Base-by-base conservation (phyloP, 805 yeast genomes). In the Nematodospora valgi region DNA sequence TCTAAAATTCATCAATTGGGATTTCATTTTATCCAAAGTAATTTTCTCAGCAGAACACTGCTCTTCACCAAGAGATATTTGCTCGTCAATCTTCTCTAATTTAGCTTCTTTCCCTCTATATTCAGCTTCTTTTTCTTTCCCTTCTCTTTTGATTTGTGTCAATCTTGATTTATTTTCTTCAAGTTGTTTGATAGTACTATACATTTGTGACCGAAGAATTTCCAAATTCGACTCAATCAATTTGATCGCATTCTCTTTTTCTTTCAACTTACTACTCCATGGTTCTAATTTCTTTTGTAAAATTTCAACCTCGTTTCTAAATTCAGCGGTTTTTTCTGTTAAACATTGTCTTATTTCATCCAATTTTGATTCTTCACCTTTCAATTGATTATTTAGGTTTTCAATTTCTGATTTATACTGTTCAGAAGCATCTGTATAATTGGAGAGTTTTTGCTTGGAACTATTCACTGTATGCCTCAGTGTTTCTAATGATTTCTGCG, bases 221-320 rank as follows among this genome's bases (percentile, higher is more conserved):
- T 76, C 75, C n/a, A 86, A 68, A 40, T 81, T 77, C 6, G 86
- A 75, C 34, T 74, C 68, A 3, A 79, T 74, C n/a, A 86, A 71
- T 33, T 79, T 74, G 6, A 83, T 72, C 30, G 78, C 78, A 10
- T 83, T 73, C 37, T 78, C 78, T 38, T 80, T 79, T 11, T 73
- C 71, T 40, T 74, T 79, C 20, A 88, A 61, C 43, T 78, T 72
- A 18, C 74, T 80, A 40, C 77, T 78, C 89, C 94, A 87, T 0
- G 98, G 98, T 45, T 85, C 89, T 5, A 87, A 60, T 40, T 81
- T 69, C 6, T 67, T 70, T 52, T 86, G 89, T 25, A 79, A 59
- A 10, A 51, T 47, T 45, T 77, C 83, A 34, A 89, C 82, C 48
- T 84, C 73, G 6, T 69, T 72, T 1, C 89, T 76, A 37, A 82